A percentile compares a stretch with the other conserved stretches of the same genome.
These are phyloP conservation scores for Colletotrichum sp. DNA, from an alignment of 2,329 filamentous ascomycete genomes.

Conservation along the genomic window DNA sequence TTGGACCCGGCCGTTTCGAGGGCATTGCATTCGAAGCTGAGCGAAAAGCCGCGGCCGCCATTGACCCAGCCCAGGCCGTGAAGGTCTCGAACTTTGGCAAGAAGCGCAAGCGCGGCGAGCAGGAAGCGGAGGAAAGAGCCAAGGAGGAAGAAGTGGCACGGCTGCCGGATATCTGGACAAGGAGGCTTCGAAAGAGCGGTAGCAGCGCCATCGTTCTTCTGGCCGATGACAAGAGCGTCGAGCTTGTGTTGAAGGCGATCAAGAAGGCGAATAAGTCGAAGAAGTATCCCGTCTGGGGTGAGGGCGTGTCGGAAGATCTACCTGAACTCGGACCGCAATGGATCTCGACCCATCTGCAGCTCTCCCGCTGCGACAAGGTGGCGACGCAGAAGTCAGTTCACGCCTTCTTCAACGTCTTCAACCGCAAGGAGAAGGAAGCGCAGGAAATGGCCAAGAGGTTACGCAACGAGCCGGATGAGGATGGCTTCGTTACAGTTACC, in stretches of 20 bases:
- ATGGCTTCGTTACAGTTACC: constrained; percentile 93
- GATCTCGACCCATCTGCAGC: constrained; percentile 69
- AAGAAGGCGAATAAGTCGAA: constrained; percentile 65
- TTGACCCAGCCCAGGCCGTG: constrained; percentile 49
- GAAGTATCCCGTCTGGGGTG: constrained; percentile 71
- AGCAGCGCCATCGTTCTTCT: constrained; percentile 82
- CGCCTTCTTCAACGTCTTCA: constrained; percentile 85
- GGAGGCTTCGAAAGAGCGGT: constrained; percentile 73
- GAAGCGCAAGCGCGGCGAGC: constrained; percentile 59
- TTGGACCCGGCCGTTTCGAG: constrained; percentile 81
- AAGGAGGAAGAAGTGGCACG: constrained; percentile 62
- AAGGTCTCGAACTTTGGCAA: constrained; percentile 46
- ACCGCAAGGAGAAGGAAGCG: constrained; percentile 68
- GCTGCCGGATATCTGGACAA: constrained; percentile 76
- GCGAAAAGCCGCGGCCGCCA: constrained; percentile 42
- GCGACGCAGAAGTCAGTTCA: constrained; percentile 78
- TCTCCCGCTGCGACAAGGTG: constrained; percentile 72
- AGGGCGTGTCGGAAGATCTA: constrained; percentile 60
- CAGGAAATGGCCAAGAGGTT: constrained; percentile 65
- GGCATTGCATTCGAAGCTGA: constrained; percentile 75
- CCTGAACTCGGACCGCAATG: constrained; percentile 61
- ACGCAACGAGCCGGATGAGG: constrained; percentile 85
- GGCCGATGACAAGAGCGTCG: constrained; percentile 80
- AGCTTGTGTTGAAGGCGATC: constrained; percentile 77
- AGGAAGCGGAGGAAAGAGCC: constrained; percentile 60